These are phyloP conservation scores for Curvularia spicifera DNA, from an alignment of 2,329 filamentous ascomycete species.

Conservation along the genomic window DNA sequence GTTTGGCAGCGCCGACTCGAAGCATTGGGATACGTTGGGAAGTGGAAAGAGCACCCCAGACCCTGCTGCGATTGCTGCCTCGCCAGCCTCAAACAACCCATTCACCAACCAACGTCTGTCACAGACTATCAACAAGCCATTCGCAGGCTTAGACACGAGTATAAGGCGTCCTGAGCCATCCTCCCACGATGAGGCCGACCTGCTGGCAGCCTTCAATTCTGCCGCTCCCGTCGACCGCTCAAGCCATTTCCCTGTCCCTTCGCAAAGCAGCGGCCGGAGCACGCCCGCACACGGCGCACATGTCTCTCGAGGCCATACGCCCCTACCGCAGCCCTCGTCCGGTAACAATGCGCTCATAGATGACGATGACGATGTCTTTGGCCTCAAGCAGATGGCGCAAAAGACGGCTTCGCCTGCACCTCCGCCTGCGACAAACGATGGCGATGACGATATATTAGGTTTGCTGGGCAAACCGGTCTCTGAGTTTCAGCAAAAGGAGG, in stretches of 20 bases:
- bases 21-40: slow-evolving; percentile 78
- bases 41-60: slow-evolving; percentile 58
- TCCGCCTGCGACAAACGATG: slow-evolving; percentile 24
- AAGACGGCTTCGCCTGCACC: slow-evolving; percentile 36
- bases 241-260: slow-evolving; percentile 62
- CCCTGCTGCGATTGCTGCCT: slow-evolving; percentile 40
- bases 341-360: slow-evolving; percentile 52
- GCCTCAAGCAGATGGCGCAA: slow-evolving; percentile 69
- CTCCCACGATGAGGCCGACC: slow-evolving; percentile 60
- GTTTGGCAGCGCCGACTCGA: slow-evolving; percentile 70
- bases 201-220: slow-evolving; percentile 67
- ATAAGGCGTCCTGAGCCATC: slow-evolving; percentile 36
- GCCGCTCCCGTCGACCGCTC: slow-evolving; percentile 65
- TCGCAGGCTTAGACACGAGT: slow-evolving; percentile 43
- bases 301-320: slow-evolving; percentile 38
- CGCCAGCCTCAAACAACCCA: slow-evolving; percentile 31
- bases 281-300: slow-evolving; percentile 49
- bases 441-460: slow-evolving; percentile 68
- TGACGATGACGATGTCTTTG: slow-evolving; percentile 87
- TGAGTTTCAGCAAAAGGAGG: slow-evolving; percentile 52
- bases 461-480: slow-evolving; percentile 65
- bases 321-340: slow-evolving; percentile 29
- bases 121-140: slow-evolving; percentile 49
- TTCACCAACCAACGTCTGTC: slow-evolving; percentile 40
- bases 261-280: slow-evolving; percentile 49